Base-by-base conservation (phyloP, 1,139 yeast species). In the Pneumocystis oryctolagi region DNA sequence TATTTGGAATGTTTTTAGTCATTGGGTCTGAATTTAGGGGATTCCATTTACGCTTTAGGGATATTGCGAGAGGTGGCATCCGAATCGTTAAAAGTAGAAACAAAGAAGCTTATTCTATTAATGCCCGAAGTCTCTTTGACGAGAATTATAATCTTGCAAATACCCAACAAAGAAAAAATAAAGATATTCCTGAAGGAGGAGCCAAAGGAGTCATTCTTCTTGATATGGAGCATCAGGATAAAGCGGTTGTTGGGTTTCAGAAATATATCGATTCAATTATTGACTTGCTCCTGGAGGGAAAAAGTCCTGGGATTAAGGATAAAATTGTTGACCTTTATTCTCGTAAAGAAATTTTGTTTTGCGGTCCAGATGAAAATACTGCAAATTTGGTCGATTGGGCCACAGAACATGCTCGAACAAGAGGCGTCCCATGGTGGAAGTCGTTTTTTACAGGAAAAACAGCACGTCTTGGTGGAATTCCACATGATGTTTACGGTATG, bases 371-470 rank as follows among this genome's bases (percentile, higher is more conserved):
- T 77, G 98, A 92, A 79, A 95, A 96, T 75, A 89, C 97, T 65
- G 97, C 98, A 42, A 86, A 85, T 39, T 85, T 87, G 71, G 96
- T 90, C 64, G 90, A 92, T 74, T 92, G 98, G 98, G 98, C 98
- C n/a, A 92, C 97, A 59, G 77, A 84, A 68, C 98, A 92, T 73
- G 98, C 98, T 55, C 84, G 88, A 72, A 77, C 78, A 66, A 84
- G 98, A 75, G 96, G 96, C 67, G 96, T 97, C 61, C 92, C 96
- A 67, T 89, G 96, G 96, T 92, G 98, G 98, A 90, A 89, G 77
- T 92, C 97, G 1, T 92, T 92, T 80, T 85, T 92, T 75, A 92
- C 98, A 59, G 98, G 98, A 69, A 92, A 92, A 78, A 82, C 90
- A 60, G 96, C 96, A 65, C 78, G 82, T 64, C 77, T 92, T 66